Evolutionary conservation across 2,329 filamentous ascomycete genomes (phyloP), one percentile per base, ranked within the genome.

Genomic region (Colletotrichum sp.): DNA sequence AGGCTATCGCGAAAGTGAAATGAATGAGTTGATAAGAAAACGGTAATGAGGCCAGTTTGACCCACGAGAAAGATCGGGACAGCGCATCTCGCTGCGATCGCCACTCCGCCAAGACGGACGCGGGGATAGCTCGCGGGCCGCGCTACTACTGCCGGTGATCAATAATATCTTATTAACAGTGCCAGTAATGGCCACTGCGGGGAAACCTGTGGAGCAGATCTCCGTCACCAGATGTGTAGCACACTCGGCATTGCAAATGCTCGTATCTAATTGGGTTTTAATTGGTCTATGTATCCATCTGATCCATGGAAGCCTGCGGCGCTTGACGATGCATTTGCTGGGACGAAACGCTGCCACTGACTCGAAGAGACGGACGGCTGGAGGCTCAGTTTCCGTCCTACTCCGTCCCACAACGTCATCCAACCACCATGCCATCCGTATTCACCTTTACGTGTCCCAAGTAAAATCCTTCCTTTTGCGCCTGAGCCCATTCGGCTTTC

Each of bases 91-190:
- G 39, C 28, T n/a, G 34, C 8, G 36, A 61, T 27, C 27, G 25
- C 36, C 52, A 34, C 59, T 34, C 22, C 59, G 64, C 27, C 36
- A 28, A 68, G 70, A 69, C 64, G 64, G 64, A 52, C 36, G 64
- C 64, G 64, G 64, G 39, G 64, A 52, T 22, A n/a, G 64, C 36
- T n/a, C 36, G 39, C 64, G 28, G 70, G 30, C 55, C 36, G 64
- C 34, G 22, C 28, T 27, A 22, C 52, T 22, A 13, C 32, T n/a
- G 52, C 64, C 19, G 67, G 27, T 68, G 55, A 72, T 61, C 64
- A 72, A 39, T 72, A 69, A 69, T 65, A 34, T 22, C 68, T 72
- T 61, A 72, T 68, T n/a, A 44, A 72, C 34, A 34, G 63, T 65
- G 8, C 5, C 36, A 30, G 15, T 16, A 27, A 22, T n/a, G n/a